Evolutionary conservation across 257 asterid genomes (phyloP), one percentile per base, ranked within the genome.

Genomic region (Ehretia macrophylla): DNA sequence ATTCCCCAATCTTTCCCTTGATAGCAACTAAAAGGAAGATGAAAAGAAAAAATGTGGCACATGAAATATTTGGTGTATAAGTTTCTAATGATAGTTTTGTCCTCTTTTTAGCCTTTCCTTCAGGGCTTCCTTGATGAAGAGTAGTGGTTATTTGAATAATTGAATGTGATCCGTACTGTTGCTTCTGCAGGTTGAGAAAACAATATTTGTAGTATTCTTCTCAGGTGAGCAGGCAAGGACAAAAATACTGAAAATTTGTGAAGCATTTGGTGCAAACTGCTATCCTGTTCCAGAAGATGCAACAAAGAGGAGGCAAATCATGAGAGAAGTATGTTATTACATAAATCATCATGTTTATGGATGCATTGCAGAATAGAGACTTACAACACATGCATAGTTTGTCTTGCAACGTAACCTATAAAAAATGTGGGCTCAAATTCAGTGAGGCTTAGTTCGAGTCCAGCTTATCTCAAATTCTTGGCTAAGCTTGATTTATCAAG

Each of bases 201-300:
- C 76, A 64, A 85, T 93, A 66, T 93, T 93, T 77, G 83, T 93
- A 62, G 94, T 90, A 56, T 93, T 90, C 93, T 93, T 87, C 90
- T 93, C 99, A 44, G 96, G 99, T 11, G 99, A 90, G 83, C 99
- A 90, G 70, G 99, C 95, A 46, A 89, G 96, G 66, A 80, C 79
- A 58, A 93, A 93, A 79, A 85, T 90, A 63, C 70, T 87, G 59
- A 93, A 85, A 83, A 93, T 93, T 65, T 93, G 99, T 76, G 99
- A 93, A 59, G 96, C 99, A 50, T 93, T 89, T 77, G 95, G 88
- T 49, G 97, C 97, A 53, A 93, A 80, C 69, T 93, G 97, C 86
- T 93, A 85, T 67, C 99, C 99, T 55, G 90, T 90, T 71, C 97
- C 97, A 6, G 96, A 93, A 74, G 96, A 93, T 56, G 55, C 72